Conservation (phyloP, 202 grass and related monocot genomes). For the Brachypodium distachyon region DNA sequence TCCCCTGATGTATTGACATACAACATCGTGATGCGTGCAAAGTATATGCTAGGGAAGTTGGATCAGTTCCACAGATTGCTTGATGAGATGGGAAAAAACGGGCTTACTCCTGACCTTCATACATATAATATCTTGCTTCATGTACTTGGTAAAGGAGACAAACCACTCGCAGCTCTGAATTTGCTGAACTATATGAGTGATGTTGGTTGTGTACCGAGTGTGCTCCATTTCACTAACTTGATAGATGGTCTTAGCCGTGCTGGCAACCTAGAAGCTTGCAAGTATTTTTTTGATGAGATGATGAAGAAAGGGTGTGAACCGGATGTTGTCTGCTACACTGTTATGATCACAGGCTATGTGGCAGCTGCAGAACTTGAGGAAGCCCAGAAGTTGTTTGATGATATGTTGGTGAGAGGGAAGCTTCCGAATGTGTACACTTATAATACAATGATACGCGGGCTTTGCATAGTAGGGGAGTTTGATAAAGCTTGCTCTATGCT, state of each 20-base stretch:
- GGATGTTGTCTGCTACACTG: conserved; percentile 89
- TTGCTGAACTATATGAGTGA: conserved; percentile 92
- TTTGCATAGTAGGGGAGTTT: conserved; percentile 66
- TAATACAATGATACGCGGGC: conserved; percentile 69
- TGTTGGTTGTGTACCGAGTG: conserved; percentile 62
- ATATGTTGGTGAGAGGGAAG: conserved; percentile 72
- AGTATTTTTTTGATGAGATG: conserved; percentile 95
- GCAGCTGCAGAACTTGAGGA: conserved; percentile 71
- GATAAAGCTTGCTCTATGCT: conserved; percentile 84
- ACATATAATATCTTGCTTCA: conserved; percentile 91
- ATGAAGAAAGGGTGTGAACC: conserved; percentile 76
- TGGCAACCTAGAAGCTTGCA: conserved; percentile 84
- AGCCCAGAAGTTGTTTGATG: conserved; percentile 55
- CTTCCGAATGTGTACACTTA: conserved; percentile 94
- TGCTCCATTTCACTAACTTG: conserved; percentile 96
- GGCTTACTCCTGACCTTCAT: conserved; percentile 71
- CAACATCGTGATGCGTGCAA: conserved; percentile 88
- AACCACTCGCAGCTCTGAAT: conserved; percentile 87
- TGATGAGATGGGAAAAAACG: conserved; percentile 78
- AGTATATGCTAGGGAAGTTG: conserved; percentile 84
- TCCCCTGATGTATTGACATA: conserved; percentile 79
- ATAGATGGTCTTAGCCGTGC: conserved; percentile 89
- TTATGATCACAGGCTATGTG: conserved; percentile 82
- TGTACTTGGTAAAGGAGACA: conserved; percentile 90
- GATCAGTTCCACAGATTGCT: conserved; percentile 79